Base-by-base conservation (phyloP, 2,329 filamentous ascomycete species). In the Colletotrichum incanum region DNA sequence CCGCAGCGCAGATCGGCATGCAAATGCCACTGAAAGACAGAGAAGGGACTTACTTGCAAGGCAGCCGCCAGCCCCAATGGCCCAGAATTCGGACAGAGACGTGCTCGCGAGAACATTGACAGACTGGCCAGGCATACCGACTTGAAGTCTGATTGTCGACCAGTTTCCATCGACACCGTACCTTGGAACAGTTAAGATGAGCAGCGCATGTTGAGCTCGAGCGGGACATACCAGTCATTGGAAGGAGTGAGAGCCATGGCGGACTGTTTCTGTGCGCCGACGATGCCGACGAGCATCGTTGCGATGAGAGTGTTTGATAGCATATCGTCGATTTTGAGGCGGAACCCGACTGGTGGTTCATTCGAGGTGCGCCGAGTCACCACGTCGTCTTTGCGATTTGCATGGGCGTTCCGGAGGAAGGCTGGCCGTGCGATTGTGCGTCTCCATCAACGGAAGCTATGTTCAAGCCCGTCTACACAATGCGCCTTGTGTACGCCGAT, bases 51-150 rank as follows among this genome's bases (percentile, higher is more conserved):
- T 84, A 88, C 87, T 83, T 52, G 80, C 76, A 74, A 79, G 74
- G 74, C 90, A 93, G 67, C 90, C 91, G 71, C 86, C 84, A 1
- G 86, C 83, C 64, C 91, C 86, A 49, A 94, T 84, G 3, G 90
- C 87, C 92, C 92, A 94, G 54, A 92, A 90, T 80, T 94, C 92
- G 45, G 93, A 93, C 52, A 91, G 86, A 16, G 88, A 87, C 7
- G 92, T 94, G 77, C 91, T 94, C 63, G 92, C 86, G 16, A 86
- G 77, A 41, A 86, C 79, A 74, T 83, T 79, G 71, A 85, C 77
- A 12, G 82, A 80, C 71, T 80, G 78, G 2, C 74, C 67, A 18
- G 78, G 76, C 9, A 81, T 83, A 62, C 90, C 91, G 26, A 88
- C 85, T 76, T 83, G 88, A 72, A 95, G 84, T 16, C 84, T 85